Conservation (phyloP, 257 asterid genomes). For the Solanum virginianum region DNA sequence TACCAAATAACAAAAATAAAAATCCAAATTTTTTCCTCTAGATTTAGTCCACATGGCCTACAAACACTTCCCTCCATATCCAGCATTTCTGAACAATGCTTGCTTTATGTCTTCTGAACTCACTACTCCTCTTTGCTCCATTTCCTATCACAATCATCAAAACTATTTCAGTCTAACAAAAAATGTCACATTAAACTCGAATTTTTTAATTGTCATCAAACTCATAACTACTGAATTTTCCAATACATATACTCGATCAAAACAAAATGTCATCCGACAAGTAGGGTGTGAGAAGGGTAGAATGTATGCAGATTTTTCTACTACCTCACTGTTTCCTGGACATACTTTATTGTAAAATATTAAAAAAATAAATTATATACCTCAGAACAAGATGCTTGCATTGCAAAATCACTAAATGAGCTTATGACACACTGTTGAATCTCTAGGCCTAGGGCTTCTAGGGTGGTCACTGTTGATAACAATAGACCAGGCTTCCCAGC, state of each 20-base stretch:
- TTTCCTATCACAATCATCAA: constrained; percentile 24
- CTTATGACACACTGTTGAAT: constrained; percentile 71
- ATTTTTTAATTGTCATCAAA: neutral
- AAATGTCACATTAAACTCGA: neutral
- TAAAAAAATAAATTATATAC: neutral
- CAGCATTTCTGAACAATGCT: constrained; percentile 59
- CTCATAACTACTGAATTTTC: neutral
- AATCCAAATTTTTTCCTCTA: neutral
- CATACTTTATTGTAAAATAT: neutral
- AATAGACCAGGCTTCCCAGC: constrained; percentile 52
- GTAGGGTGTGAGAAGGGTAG: too few species aligned
- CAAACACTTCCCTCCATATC: constrained; percentile 60
- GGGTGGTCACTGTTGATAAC: constrained; percentile 59
- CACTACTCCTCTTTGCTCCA: constrained; percentile 26
- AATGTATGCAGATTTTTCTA: neutral
- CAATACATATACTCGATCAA: neutral
- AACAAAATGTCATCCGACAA: neutral
- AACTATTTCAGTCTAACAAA: neutral
- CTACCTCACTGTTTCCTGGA: neutral
- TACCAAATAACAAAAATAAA: neutral
- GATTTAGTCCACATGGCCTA: constrained; percentile 1
- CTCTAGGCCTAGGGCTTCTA: constrained; percentile 65
- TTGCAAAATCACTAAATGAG: constrained; percentile 55
- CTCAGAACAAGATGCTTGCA: constrained; percentile 64
- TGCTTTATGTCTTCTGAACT: constrained; percentile 57